Base-by-base conservation (phyloP, 1,284 basidiomycete genomes). In the Cerioporus squamosus region DNA sequence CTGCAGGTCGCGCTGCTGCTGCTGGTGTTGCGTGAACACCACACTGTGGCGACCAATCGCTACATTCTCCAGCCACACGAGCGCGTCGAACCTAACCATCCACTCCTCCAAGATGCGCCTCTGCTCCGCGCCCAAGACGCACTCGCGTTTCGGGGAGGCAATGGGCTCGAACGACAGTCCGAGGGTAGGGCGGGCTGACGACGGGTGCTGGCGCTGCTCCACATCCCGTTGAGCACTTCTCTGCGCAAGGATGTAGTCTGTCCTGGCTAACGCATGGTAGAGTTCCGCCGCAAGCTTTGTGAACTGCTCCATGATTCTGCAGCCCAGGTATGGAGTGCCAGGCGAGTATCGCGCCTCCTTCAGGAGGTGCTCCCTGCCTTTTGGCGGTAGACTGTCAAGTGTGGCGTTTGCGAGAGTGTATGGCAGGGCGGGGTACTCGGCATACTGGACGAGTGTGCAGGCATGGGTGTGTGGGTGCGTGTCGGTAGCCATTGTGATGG, bases 171-270 rank as follows among this genome's bases (percentile, higher is more conserved):
- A 49, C 9, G 33, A 23, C 17, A 49, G 33, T 18, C 47, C 47
- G 20, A 49, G 47, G 20, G 22, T 20, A 6, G 47, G 47, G 18
- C 22, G 31, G 5, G 33, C 2, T 73, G 72, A 2, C 75, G 74
- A 23, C 62, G 26, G 29, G 36, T 36, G 33, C 12, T 15, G 8
- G 33, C 33, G 33, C 33, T 36, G 33, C 33, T 36, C 14, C 18
- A n/a, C 15, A 23, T 40, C 29, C 18, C n/a, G 9, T 5, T 23
- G 10, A 14, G 47, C n/a, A 38, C 51, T 76, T 69, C 51, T 77
- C 77, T 33, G 66, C 67, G 55, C 76, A 70, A 1, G 76, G 74
- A 75, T 78, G 39, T 26, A 29, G 20, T 29, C 26, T 17, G 51
- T 24, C 29, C 5, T 3, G 5, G 26, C 39, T 17, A 43, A n/a